These are phyloP conservation scores for Pleurotus pulmonarius DNA, from an alignment of 768 basidiomycete species.

Conservation along the genomic window DNA sequence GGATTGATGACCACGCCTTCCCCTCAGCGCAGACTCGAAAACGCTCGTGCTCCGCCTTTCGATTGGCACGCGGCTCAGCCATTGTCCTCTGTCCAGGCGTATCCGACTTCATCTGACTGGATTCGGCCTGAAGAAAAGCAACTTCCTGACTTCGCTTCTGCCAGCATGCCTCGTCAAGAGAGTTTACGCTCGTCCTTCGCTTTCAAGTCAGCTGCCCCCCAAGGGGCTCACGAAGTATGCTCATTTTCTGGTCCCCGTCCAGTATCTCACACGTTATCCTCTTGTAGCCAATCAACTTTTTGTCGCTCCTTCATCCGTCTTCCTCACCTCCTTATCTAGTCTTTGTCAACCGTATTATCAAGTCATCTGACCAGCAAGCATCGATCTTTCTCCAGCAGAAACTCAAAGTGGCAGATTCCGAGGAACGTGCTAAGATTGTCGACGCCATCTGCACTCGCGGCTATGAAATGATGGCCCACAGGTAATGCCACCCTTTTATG, in stretches of 20 bases:
- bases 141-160: slow-evolving; percentile 23
- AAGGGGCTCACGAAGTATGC: slow-evolving; percentile 47
- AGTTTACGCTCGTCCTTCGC: slow-evolving; percentile 23
- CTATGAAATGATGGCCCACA: slow-evolving; percentile 91
- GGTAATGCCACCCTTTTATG: slow-evolving; percentile 33
- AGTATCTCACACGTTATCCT: slow-evolving; percentile 13
- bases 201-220: slow-evolving; percentile 22
- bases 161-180: slow-evolving; percentile 20
- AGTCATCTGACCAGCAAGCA: slow-evolving; percentile 86
- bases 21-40: slow-evolving; percentile 24
- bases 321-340: slow-evolving; percentile 80
- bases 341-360: slow-evolving; percentile 83
- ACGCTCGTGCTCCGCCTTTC: slow-evolving; percentile 22
- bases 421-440: slow-evolving; percentile 79
- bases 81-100: slow-evolving; percentile 14
- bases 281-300: slow-evolving; percentile 80
- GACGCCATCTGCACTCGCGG: slow-evolving; percentile 83
- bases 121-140: slow-evolving; percentile 33
- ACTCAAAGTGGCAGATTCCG: slow-evolving; percentile 77
- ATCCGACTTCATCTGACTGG: slow-evolving; percentile 34
- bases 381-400: slow-evolving; percentile 90
- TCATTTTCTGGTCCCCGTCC: slow-evolving; percentile 7
- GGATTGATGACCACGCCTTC: slow-evolving; percentile 27
- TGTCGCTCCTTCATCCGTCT: slow-evolving; percentile 80
- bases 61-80: slow-evolving; percentile 35